phyloP scores from a whole-genome alignment of 2,329 filamentous ascomycete species.

The Sclerotinia sclerotiorum region DNA sequence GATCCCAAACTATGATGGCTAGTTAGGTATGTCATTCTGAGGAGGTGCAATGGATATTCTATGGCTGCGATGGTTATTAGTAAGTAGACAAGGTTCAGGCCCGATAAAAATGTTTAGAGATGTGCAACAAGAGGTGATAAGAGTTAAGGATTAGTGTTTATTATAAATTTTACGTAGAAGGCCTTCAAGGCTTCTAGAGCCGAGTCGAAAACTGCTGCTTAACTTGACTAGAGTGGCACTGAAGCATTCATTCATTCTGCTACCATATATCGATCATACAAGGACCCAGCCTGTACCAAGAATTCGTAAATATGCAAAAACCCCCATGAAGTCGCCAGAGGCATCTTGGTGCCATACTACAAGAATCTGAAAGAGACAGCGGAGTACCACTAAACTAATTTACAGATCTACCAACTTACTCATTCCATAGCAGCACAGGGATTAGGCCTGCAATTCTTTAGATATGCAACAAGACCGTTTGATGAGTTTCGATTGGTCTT shows the following conservation, averaged over 20 bases:
- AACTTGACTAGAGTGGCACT: neutral
- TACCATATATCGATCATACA: neutral
- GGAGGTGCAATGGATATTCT: too few species aligned
- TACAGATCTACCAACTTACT: neutral
- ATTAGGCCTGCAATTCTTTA: neutral
- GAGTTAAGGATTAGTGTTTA: too few species aligned
- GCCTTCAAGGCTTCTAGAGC: too few species aligned
- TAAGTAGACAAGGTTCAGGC: neutral
- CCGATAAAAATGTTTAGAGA: neutral
- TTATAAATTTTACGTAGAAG: too few species aligned
- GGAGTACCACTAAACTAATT: neutral
- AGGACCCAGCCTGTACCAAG: too few species aligned
- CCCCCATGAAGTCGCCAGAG: neutral
- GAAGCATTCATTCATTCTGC: too few species aligned
- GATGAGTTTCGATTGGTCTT: neutral
- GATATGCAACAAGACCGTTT: neutral
- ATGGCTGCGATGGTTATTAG: too few species aligned
- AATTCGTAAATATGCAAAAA: neutral
- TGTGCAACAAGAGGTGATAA: neutral
- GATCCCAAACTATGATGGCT: too few species aligned
- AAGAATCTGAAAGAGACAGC: neutral
- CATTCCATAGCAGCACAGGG: neutral
- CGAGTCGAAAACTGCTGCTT: neutral
- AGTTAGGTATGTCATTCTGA: too few species aligned
- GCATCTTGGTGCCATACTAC: neutral